These are phyloP conservation scores for Aspergillus ostianus DNA, from an alignment of 495 filamentous ascomycete genomes.

Conservation along the genomic window DNA sequence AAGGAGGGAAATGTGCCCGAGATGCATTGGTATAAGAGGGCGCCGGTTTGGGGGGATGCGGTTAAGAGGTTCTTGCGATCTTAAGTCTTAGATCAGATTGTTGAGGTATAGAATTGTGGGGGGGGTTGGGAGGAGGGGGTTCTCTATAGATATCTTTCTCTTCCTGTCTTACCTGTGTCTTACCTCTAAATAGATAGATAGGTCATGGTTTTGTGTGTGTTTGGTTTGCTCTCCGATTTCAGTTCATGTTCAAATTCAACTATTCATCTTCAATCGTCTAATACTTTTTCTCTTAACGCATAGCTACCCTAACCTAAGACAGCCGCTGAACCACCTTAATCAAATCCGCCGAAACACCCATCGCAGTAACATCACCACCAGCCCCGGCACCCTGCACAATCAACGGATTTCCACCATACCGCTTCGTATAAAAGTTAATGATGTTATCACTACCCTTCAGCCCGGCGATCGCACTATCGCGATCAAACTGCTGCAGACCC, in stretches of 20 bases:
- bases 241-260: slow-evolving; percentile 2
- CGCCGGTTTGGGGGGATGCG: slow-evolving; percentile 62
- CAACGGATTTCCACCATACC: slow-evolving; percentile 84
- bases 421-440: slow-evolving; percentile 94
- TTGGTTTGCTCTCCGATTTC: no score
- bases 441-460: slow-evolving; percentile 97
- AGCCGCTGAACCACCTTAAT: slow-evolving; percentile 71
- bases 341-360: slow-evolving; percentile 89
- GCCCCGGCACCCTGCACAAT: slow-evolving; percentile 95
- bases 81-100: no score
- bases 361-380: slow-evolving; percentile 91
- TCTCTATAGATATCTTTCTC: no score
- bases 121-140: no score
- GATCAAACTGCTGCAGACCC: slow-evolving; percentile 82
- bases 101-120: no score
- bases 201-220: slow-evolving; percentile 8
- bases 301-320: not conserved
- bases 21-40: slow-evolving; percentile 69
- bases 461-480: slow-evolving; percentile 80
- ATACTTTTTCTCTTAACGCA: slow-evolving; percentile 3
- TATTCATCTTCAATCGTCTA: slow-evolving; percentile 2
- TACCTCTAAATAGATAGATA: no score
- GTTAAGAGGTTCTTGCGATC: slow-evolving; percentile 58
- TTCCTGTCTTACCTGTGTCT: no score
- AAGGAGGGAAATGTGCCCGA: slow-evolving; percentile 63